Evolutionary conservation across 257 asterid species (phyloP).

Genomic region (Solanum gandarillasii): DNA sequence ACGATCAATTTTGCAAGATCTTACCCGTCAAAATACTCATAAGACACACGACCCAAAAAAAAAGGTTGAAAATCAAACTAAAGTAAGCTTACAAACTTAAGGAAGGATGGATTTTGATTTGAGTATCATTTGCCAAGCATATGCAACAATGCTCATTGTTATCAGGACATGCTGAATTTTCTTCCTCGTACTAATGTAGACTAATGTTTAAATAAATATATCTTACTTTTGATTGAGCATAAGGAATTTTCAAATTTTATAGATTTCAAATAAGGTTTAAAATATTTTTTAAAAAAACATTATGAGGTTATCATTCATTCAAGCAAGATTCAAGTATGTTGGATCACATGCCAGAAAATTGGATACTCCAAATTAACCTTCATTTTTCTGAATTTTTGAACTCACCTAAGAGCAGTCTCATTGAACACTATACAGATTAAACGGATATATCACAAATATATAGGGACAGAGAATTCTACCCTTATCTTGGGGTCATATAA

Average conservation of each 20-base stretch:
- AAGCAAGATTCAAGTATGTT: neutral
- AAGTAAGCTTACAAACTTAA: neutral
- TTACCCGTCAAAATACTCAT: neutral
- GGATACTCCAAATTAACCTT: no score
- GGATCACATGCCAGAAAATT: no score
- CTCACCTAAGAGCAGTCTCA: no score
- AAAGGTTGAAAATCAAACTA: neutral
- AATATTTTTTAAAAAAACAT: no score
- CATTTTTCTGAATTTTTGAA: no score
- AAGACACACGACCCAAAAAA: neutral
- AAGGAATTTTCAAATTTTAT: no score
- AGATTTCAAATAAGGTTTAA: no score
- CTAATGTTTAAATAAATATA: neutral
- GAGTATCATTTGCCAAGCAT: neutral
- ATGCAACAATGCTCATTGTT: neutral
- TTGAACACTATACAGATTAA: no score
- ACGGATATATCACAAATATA: no score
- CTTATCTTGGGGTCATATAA: no score
- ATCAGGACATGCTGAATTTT: neutral
- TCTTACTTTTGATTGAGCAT: no score
- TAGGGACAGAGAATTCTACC: no score
- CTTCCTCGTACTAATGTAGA: neutral
- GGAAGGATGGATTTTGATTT: neutral
- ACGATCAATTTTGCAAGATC: neutral
- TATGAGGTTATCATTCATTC: neutral